Base-by-base conservation (phyloP, 1,139 yeast species). In the Debaryomycetaceae sp. region DNA sequence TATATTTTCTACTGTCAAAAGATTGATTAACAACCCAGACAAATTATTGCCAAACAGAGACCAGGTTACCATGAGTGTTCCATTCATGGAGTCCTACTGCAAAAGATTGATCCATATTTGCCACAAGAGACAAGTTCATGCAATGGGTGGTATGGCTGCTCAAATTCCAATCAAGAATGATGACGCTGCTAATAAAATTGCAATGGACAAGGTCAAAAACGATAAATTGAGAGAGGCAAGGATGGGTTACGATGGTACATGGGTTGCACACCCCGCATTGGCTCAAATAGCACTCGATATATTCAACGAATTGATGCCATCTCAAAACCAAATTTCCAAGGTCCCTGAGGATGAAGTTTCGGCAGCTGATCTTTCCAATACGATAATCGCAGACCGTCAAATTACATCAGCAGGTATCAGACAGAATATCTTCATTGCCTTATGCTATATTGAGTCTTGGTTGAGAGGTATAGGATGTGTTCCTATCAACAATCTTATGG, bases 121-220 rank as follows among this genome's bases (percentile, higher is more conserved):
- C 42, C 65, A 59, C 48, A 54, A 55, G 47, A 51, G 65, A 46
- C 61, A 56, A 40, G 65, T 59, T 16, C 63, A 59, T 37, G 65
- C 64, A 18, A 51, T 59, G 49, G 64, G 64, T 18, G 64, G 64
- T 36, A 59, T 59, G 64, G 63, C 64, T 31, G 64, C 64, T 7
- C 63, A 58, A 42, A 59, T 59, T 40, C 64, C 64, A 26, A 58
- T 59, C 50, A 59, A 58, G 51, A 56, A 55, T 32, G 62, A 59
- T 40, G 35, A 40, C 11, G 58, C 41, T 26, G 51, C 55, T 33
- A 58, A 59, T 50, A 48, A 46, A 31, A 39, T 46, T 13, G 64
- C 63, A 17, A 50, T 58, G 60, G 53, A 47, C 34, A 59, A 59
- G 40, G 64, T 59, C 30, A 44, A 55, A 29, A 50, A 45, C 38